Conservation (phyloP, 495 filamentous ascomycete species). For the Podospora bellae-mahoneyi region DNA sequence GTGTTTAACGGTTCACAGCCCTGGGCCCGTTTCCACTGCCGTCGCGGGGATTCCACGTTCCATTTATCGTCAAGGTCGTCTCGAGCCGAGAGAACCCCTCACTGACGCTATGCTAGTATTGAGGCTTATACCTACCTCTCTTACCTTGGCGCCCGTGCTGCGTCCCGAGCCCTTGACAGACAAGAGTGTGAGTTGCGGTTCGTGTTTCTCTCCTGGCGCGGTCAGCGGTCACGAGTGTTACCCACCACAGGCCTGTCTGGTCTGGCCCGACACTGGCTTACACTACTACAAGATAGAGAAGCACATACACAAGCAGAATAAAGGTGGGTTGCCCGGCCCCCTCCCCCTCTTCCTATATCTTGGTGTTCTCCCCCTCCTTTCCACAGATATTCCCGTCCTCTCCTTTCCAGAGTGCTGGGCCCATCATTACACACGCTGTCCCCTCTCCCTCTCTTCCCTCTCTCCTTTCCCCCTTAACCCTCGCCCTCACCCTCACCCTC, state of each 20-base stretch:
- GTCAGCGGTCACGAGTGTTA: slow-evolving; percentile 23
- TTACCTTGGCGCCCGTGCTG: slow-evolving; percentile 19
- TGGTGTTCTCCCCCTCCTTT: slow-evolving; percentile 3
- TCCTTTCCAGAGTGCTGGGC: background rate
- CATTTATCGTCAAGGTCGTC: slow-evolving; percentile 6
- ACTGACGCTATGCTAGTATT: slow-evolving; percentile 27
- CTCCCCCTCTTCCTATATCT: background rate
- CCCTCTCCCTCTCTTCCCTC: background rate
- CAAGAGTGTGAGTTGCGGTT: background rate
- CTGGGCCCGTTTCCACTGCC: slow-evolving; percentile 7
- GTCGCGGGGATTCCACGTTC: slow-evolving; percentile 22
- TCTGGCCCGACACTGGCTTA: background rate
- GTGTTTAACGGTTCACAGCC: background rate
- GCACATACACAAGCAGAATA: background rate
- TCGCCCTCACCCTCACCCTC: slow-evolving; percentile 1
- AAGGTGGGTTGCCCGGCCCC: background rate
- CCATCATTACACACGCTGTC: slow-evolving; percentile 12
- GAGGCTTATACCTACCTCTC: slow-evolving; percentile 12
- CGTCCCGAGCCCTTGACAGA: background rate
- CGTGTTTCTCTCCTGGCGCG: background rate
- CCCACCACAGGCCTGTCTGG: slow-evolving; percentile 3
- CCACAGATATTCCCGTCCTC: background rate
- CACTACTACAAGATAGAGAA: background rate
- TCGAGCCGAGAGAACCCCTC: slow-evolving; percentile 21
- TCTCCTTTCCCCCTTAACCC: background rate